Conservation (phyloP, 2,329 filamentous ascomycete genomes). For the Volutella citrinella region DNA sequence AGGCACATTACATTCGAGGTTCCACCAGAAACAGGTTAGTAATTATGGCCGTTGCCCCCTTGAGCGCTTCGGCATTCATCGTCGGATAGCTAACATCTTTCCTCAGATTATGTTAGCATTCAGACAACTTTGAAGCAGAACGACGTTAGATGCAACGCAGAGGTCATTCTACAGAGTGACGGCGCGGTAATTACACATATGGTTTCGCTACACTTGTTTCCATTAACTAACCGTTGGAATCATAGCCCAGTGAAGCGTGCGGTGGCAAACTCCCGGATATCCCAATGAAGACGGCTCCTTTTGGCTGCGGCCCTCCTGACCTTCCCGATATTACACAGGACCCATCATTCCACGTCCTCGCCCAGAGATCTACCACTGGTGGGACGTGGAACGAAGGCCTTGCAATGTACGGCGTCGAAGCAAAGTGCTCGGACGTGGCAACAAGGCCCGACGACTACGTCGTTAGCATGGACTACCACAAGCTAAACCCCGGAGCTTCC, state of each 20-base stretch:
- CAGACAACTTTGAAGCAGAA: neutral
- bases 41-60: neutral
- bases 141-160: neutral
- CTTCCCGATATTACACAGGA: conserved; percentile 1
- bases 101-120: neutral
- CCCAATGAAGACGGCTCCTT: neutral
- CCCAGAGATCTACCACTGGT: conserved; percentile 1
- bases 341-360: neutral
- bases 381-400: conserved; percentile 1
- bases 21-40: conserved; percentile 1
- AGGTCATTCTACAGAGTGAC: neutral
- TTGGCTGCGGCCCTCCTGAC: neutral
- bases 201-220: no score
- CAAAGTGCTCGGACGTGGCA: neutral
- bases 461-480: neutral
- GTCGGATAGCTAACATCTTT: no score
- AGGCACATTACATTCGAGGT: conserved; percentile 1
- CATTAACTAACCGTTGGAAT: neutral
- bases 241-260: conserved; percentile 1
- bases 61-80: neutral
- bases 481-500: neutral
- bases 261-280: conserved; percentile 1
- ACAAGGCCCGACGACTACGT: neutral
- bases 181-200: neutral
- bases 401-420: conserved; percentile 1